phyloP scores from a whole-genome alignment of 1,284 basidiomycete genomes.

The Cutaneotrichosporon cutaneum region DNA sequence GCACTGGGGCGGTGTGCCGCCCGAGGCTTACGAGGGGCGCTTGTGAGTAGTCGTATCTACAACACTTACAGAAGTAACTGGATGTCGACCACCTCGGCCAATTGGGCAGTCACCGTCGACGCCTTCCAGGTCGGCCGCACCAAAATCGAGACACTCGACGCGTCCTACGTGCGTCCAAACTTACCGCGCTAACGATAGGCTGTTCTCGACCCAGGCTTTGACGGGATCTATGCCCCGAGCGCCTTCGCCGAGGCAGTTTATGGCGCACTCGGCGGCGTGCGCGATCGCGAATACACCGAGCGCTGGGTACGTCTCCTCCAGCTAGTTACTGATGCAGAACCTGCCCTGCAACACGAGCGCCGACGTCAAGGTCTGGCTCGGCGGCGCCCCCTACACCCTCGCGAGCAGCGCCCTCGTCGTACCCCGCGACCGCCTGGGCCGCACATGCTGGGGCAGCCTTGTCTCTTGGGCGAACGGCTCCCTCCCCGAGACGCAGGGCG shows the following conservation, averaged over 20 bases:
- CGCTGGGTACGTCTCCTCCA: conserved; percentile 6
- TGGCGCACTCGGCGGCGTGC: conserved; percentile 26
- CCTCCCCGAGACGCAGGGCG: conserved; percentile 36
- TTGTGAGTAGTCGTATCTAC: conserved; percentile 36
- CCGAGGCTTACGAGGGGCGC: conserved; percentile 30
- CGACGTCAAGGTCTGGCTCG: conserved; percentile 37
- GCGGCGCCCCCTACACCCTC: conserved; percentile 35
- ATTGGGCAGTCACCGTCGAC: conserved; percentile 41
- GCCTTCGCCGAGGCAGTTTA: conserved; percentile 38
- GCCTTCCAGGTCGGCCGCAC: conserved; percentile 33
- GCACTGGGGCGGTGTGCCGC: conserved; percentile 50
- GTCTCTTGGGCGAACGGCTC: conserved; percentile 45
- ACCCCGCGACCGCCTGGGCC: conserved; percentile 25
- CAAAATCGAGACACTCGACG: not conserved
- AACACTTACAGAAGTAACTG: conserved; percentile 40
- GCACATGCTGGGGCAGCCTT: conserved; percentile 44
- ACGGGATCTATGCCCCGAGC: conserved; percentile 42
- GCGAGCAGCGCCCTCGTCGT: conserved; percentile 36
- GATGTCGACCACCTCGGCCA: conserved; percentile 28
- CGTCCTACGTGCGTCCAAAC: not conserved
- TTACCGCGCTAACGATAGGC: conserved; percentile 29
- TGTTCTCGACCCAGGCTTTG: conserved; percentile 45
- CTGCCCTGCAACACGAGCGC: conserved; percentile 44
- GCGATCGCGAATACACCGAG: not conserved
- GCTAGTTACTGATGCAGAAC: conserved; percentile 34